phyloP scores from a whole-genome alignment of 768 basidiomycete genomes.

The Lentinula guzmanii region DNA sequence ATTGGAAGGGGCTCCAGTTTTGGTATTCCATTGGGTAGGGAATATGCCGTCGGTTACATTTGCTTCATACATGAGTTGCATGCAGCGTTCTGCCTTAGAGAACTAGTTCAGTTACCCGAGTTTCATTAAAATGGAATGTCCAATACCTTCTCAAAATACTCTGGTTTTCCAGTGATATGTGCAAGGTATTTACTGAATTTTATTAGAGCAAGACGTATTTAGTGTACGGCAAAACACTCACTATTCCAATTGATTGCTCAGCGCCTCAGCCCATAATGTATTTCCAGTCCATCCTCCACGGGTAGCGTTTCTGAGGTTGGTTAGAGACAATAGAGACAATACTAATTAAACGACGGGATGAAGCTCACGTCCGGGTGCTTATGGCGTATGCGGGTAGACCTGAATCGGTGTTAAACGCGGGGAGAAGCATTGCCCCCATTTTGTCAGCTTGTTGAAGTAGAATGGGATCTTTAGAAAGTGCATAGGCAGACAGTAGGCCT shows the following conservation, averaged over 20 bases:
- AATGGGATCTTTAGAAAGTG: constrained; percentile 58
- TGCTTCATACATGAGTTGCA: constrained; percentile 44
- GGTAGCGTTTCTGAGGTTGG: constrained; percentile 27
- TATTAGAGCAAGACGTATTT: not conserved
- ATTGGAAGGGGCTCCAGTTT: constrained; percentile 35
- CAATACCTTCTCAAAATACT: constrained; percentile 45
- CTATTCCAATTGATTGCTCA: constrained; percentile 66
- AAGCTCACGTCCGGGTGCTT: constrained; percentile 42
- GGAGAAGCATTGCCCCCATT: constrained; percentile 55
- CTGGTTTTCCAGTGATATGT: constrained; percentile 62
- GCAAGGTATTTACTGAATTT: constrained; percentile 65
- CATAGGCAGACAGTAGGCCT: constrained; percentile 70
- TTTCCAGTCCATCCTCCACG: constrained; percentile 24
- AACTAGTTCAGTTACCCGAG: constrained; percentile 31
- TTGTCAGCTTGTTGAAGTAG: constrained; percentile 62
- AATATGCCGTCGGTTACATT: constrained; percentile 44
- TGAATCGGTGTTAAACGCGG: constrained; percentile 55
- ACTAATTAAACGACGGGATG: not conserved
- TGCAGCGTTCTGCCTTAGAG: constrained; percentile 35
- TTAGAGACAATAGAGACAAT: not conserved
- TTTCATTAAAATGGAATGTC: constrained; percentile 8
- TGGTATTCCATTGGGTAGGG: constrained; percentile 45
- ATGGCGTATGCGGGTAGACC: constrained; percentile 64
- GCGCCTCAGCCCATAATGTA: constrained; percentile 33
- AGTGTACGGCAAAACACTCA: constrained; percentile 14